phyloP scores from a whole-genome alignment of 495 filamentous ascomycete species.

The Aspergillus ostianus region DNA sequence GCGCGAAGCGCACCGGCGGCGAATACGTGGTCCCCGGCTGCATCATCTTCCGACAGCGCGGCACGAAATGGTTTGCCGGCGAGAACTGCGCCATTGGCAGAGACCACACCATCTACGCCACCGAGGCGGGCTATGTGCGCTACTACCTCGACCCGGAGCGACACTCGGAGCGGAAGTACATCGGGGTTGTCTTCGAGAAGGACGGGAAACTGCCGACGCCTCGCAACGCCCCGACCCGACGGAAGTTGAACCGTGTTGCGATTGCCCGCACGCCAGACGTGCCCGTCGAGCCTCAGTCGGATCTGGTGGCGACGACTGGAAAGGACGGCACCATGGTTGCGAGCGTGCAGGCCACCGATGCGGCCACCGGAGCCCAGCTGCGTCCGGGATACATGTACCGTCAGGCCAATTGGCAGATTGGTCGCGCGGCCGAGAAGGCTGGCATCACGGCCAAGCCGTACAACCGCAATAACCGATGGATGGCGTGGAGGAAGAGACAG shows the following conservation, averaged over 20 bases:
- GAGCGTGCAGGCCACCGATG: slow-evolving; percentile 32
- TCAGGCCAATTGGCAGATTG: slow-evolving; percentile 84
- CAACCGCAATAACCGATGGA: slow-evolving; percentile 56
- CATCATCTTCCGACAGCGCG: slow-evolving; percentile 97
- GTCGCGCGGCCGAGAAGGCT: slow-evolving; percentile 60
- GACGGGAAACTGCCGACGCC: slow-evolving; percentile 69
- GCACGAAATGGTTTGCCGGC: slow-evolving; percentile 89
- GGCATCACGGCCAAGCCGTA: slow-evolving; percentile 51
- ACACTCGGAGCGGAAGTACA: slow-evolving; percentile 83
- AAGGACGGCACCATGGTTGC: slow-evolving; percentile 32
- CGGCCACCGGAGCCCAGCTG: slow-evolving; percentile 47
- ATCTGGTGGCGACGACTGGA: slow-evolving; percentile 32
- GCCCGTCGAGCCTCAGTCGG: slow-evolving; percentile 28
- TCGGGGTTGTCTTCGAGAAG: slow-evolving; percentile 84
- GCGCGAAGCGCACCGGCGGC: slow-evolving; percentile 88
- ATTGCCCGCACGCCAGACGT: slow-evolving; percentile 32
- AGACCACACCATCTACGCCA: slow-evolving; percentile 96
- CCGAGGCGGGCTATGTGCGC: slow-evolving; percentile 81
- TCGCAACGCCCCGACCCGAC: slow-evolving; percentile 56
- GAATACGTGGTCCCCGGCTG: slow-evolving; percentile 91
- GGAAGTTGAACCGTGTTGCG: slow-evolving; percentile 69
- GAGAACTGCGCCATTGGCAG: slow-evolving; percentile 92
- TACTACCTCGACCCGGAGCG: slow-evolving; percentile 85
- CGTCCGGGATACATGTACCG: slow-evolving; percentile 75
- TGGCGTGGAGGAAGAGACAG: slow-evolving; percentile 61